Evolutionary conservation across 208 protist genomes (phyloP).

Genomic region (Trypanosoma melophagium): DNA sequence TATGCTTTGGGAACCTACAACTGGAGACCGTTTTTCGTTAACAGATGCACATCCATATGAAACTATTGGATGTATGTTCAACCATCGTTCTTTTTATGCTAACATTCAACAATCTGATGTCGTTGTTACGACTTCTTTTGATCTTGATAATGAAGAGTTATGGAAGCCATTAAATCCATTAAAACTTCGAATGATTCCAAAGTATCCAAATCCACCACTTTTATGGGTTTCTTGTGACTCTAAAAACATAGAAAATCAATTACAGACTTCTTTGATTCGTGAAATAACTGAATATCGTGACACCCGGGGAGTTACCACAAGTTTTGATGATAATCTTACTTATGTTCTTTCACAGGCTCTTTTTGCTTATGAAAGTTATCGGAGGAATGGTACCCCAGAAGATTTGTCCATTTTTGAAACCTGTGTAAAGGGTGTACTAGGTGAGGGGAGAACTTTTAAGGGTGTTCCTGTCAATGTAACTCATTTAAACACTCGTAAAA

Average conservation of each 20-base stretch:
- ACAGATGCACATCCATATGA: conserved; percentile 49
- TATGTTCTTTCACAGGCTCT: conserved; percentile 86
- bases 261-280: conserved; percentile 54
- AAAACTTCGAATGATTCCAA: conserved; percentile 86
- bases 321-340: conserved; percentile 74
- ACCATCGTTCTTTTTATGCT: conserved; percentile 85
- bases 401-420: conserved; percentile 79
- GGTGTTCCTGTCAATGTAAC: conserved; percentile 89
- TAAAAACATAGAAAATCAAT: conserved; percentile 41
- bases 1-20: conserved; percentile 81
- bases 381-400: conserved; percentile 34
- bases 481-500: conserved; percentile 56
- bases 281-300: conserved; percentile 69
- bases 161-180: conserved; percentile 90
- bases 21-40: conserved; percentile 51
- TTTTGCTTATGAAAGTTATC: conserved; percentile 77
- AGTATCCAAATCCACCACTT: conserved; percentile 67
- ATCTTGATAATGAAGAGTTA: conserved; percentile 85
- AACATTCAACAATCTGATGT: conserved; percentile 76
- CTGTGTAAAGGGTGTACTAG: conserved; percentile 82
- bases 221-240: conserved; percentile 42
- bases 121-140: conserved; percentile 65
- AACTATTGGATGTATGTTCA: conserved; percentile 87
- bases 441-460: conserved; percentile 88
- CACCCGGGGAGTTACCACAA: conserved; percentile 61